phyloP scores from a whole-genome alignment of 2,329 filamentous ascomycete genomes.

The Diplodia sapinea region DNA sequence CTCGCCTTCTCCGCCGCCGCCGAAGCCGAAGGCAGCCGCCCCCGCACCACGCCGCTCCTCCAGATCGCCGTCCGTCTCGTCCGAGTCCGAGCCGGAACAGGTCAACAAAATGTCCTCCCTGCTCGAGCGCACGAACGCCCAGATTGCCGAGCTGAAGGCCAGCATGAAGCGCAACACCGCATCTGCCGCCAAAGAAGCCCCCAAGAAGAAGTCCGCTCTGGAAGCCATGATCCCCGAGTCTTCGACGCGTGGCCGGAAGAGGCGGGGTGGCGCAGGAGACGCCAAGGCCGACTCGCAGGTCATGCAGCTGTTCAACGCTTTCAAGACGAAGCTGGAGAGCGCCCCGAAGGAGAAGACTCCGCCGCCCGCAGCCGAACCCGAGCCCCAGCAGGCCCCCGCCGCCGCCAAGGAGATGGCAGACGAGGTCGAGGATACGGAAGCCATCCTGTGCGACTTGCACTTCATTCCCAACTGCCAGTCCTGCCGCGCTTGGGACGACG shows the following conservation, averaged over 20 bases:
- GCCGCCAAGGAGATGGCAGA: conserved; percentile 26
- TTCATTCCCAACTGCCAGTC: conserved; percentile 96
- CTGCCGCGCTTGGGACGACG: conserved; percentile 76
- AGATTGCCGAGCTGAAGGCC: conserved; percentile 79
- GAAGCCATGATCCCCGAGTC: conserved; percentile 77
- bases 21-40: conserved; percentile 13
- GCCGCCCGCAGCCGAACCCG: background rate
- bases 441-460: conserved; percentile 84
- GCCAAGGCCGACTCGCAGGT: conserved; percentile 62
- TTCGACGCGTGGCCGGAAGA: conserved; percentile 72
- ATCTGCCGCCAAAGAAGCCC: conserved; percentile 39
- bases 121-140: conserved; percentile 75
- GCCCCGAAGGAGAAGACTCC: conserved; percentile 32
- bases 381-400: background rate
- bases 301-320: conserved; percentile 75
- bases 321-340: conserved; percentile 71
- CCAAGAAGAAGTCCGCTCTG: conserved; percentile 64
- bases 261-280: conserved; percentile 57
- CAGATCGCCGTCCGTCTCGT: conserved; percentile 26
- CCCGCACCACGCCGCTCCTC: conserved; percentile 16
- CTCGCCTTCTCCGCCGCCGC: conserved; percentile 14
- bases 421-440: conserved; percentile 61
- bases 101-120: conserved; percentile 48
- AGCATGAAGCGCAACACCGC: conserved; percentile 72
- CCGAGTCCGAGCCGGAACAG: conserved; percentile 41